Conservation (phyloP, 2,329 filamentous ascomycete genomes). For the Septoria petroselini region DNA sequence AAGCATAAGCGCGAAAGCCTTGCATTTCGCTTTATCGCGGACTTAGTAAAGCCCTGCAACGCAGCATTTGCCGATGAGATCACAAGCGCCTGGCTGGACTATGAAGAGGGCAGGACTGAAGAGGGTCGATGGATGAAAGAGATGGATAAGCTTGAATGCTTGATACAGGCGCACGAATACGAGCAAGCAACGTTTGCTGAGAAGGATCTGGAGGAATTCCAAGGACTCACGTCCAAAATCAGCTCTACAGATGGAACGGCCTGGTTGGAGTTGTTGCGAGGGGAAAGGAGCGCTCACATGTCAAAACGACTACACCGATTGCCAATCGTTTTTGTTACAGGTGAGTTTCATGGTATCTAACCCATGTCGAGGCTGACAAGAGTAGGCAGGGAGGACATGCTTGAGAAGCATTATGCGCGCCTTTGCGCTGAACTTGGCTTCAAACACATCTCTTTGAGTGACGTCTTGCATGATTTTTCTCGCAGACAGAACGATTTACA, state of each 20-base stretch:
- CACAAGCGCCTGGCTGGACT: slow-evolving; percentile 5
- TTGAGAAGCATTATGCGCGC: slow-evolving; percentile 4
- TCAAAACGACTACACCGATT: slow-evolving; percentile 8
- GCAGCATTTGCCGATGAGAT: slow-evolving; percentile 6
- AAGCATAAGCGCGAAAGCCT: slow-evolving; percentile 7
- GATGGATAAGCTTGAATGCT: slow-evolving; percentile 8
- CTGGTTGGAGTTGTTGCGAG: slow-evolving; percentile 5
- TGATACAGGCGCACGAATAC: slow-evolving; percentile 7
- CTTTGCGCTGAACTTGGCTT: slow-evolving; percentile 7
- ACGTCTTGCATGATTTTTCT: slow-evolving; percentile 7
- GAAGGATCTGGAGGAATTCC: slow-evolving; percentile 6
- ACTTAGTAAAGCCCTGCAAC: slow-evolving; percentile 5
- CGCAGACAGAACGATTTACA: slow-evolving; percentile 6
- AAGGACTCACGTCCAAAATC: slow-evolving; percentile 6
- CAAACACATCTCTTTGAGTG: slow-evolving; percentile 6
- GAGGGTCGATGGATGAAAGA: slow-evolving; percentile 7
- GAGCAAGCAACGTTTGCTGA: slow-evolving; percentile 6
- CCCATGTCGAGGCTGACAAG: slow-evolving; percentile 4
- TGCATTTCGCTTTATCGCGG: slow-evolving; percentile 6
- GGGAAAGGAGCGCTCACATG: slow-evolving; percentile 6
- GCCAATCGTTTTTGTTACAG: slow-evolving; percentile 8
- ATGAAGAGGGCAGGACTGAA: slow-evolving; percentile 7
- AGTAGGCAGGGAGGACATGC: slow-evolving; percentile 5
- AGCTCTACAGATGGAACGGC: slow-evolving; percentile 5
- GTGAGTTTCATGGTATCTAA: slow-evolving; percentile 7